Conservation (phyloP, 2,329 filamentous ascomycete species). For the Neonectria punicea region DNA sequence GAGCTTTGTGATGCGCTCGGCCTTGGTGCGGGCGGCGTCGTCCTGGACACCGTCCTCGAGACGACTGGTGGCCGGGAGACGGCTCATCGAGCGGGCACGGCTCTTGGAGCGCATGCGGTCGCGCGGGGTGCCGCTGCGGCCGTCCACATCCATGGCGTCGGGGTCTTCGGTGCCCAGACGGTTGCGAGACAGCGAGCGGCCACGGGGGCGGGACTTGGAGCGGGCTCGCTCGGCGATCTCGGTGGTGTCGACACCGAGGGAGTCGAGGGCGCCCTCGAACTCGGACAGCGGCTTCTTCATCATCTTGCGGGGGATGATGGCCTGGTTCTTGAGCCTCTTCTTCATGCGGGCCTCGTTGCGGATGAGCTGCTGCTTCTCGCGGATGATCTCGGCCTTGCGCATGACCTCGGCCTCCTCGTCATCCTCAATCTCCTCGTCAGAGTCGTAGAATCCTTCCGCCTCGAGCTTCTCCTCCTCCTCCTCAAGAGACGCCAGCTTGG, state of each 20-base stretch:
- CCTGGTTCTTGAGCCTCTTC: slow-evolving; percentile 97
- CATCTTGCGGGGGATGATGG: slow-evolving; percentile 86
- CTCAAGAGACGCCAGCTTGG: slow-evolving; percentile 89
- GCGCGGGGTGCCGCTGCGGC: slow-evolving; percentile 53
- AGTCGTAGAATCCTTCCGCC: slow-evolving; percentile 93
- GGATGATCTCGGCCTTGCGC: slow-evolving; percentile 93
- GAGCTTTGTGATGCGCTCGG: slow-evolving; percentile 87
- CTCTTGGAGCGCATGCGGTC: slow-evolving; percentile 79
- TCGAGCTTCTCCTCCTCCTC: slow-evolving; percentile 95
- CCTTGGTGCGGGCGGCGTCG: slow-evolving; percentile 75
- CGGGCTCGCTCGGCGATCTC: slow-evolving; percentile 79
- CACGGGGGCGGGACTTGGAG: slow-evolving; percentile 71
- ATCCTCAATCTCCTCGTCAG: slow-evolving; percentile 83
- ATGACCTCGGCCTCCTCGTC: slow-evolving; percentile 88
- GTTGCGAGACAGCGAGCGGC: slow-evolving; percentile 74
- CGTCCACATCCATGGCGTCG: slow-evolving; percentile 81
- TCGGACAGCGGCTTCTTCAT: slow-evolving; percentile 85
- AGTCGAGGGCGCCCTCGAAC: slow-evolving; percentile 86
- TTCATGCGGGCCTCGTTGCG: slow-evolving; percentile 95
- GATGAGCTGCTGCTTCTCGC: slow-evolving; percentile 92
- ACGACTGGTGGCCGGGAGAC: slow-evolving; percentile 72
- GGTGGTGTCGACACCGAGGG: slow-evolving; percentile 85
- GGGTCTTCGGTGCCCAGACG: slow-evolving; percentile 71
- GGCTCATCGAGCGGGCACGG: slow-evolving; percentile 69
- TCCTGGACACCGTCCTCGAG: slow-evolving; percentile 81